Evolutionary conservation across 805 yeast species (phyloP).

Genomic region (Schwanniomyces pseudopolymorphus): DNA sequence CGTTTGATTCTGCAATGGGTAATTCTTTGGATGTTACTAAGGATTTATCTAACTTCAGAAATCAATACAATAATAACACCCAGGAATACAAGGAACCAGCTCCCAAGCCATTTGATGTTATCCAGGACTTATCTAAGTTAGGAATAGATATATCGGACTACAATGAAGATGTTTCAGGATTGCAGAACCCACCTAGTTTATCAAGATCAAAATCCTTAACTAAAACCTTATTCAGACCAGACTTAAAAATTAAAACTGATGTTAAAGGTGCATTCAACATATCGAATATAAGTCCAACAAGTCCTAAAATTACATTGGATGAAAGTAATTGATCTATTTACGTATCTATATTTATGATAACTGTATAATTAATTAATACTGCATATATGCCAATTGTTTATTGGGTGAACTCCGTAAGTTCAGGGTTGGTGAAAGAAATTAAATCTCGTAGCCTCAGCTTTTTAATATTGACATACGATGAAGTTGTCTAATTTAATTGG

Average conservation of each 20-base stretch:
- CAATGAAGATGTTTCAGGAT: constrained; percentile 21
- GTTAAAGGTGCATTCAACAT: constrained; percentile 1
- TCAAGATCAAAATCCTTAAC: constrained; percentile 29
- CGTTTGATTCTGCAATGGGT: constrained; percentile 20
- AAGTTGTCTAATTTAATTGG: constrained; percentile 3
- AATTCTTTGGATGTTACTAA: constrained; percentile 20
- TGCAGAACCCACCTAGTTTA: constrained; percentile 8
- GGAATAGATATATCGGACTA: constrained; percentile 30
- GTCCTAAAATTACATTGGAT: constrained; percentile 42
- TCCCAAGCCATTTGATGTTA: constrained; percentile 30
- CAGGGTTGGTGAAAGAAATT: constrained; percentile 3
- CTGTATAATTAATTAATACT: constrained; percentile 1
- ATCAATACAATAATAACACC: constrained; percentile 11
- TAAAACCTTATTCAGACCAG: constrained; percentile 37
- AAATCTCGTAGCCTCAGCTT: neutral
- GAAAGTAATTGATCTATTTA: constrained; percentile 21
- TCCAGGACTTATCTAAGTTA: constrained; percentile 25
- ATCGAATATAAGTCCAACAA: constrained; percentile 11
- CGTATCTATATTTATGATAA: constrained; percentile 1
- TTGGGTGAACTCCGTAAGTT: neutral
- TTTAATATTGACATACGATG: constrained; percentile 3
- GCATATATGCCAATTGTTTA: constrained; percentile 1
- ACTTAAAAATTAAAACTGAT: constrained; percentile 21
- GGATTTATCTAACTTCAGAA: constrained; percentile 24
- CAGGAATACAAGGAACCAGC: constrained; percentile 32